These are phyloP conservation scores for Colletotrichum sp. DNA, from an alignment of 2,329 filamentous ascomycete species.

Conservation along the genomic window DNA sequence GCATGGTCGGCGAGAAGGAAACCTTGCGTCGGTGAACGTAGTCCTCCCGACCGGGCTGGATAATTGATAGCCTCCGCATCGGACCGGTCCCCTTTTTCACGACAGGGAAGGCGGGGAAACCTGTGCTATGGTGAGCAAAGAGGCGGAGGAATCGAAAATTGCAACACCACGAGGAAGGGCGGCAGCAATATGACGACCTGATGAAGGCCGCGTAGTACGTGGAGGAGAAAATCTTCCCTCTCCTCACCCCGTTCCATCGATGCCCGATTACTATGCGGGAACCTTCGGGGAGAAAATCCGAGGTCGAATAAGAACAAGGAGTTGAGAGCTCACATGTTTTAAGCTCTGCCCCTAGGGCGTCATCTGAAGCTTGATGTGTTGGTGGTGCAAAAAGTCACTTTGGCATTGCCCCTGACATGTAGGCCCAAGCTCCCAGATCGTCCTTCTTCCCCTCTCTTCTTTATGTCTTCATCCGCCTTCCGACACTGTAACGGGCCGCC, in stretches of 20 bases:
- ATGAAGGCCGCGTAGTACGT: not conserved
- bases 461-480: not conserved
- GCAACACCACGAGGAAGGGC: not conserved
- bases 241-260: not conserved
- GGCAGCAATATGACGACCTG: not conserved
- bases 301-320: not conserved
- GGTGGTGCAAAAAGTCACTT: not conserved
- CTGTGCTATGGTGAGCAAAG: not conserved
- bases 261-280: not conserved
- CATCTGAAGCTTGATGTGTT: constrained; percentile 16
- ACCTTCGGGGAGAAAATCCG: not conserved
- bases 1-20: constrained; percentile 18
- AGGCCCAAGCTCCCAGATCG: constrained; percentile 11
- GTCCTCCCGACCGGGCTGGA: constrained; percentile 14
- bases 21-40: constrained; percentile 12
- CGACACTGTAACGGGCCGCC: not conserved
- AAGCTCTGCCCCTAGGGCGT: constrained; percentile 8
- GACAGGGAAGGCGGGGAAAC: not conserved
- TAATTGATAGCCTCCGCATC: constrained; percentile 19
- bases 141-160: not conserved
- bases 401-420: not conserved
- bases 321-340: constrained; percentile 5
- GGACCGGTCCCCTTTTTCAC: not conserved
- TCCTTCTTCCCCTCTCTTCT: not conserved
- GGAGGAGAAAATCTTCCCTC: not conserved